These are phyloP conservation scores for Diaporthe vexans DNA, from an alignment of 2,329 filamentous ascomycete species.

Conservation along the genomic window DNA sequence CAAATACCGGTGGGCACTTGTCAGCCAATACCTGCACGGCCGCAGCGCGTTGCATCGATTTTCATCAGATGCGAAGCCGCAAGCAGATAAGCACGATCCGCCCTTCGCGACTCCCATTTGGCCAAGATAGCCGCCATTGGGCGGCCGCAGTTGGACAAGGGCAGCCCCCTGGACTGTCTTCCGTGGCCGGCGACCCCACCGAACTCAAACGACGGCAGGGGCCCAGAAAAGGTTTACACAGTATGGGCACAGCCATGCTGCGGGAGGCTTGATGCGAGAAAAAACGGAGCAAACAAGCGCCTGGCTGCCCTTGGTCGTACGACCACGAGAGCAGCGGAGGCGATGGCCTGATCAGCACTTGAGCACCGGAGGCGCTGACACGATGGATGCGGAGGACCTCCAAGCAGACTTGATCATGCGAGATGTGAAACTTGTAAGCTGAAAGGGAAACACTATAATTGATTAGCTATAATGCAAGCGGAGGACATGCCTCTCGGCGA, in stretches of 20 bases:
- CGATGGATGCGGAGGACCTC: neutral
- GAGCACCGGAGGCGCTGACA: neutral
- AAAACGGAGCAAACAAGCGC: constrained; percentile 32
- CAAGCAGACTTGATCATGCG: constrained; percentile 24
- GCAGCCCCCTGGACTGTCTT: constrained; percentile 19
- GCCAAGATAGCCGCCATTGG: constrained; percentile 37
- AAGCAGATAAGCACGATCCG: constrained; percentile 33
- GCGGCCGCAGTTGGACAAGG: constrained; percentile 33
- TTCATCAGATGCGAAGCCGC: constrained; percentile 20
- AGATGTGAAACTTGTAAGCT: constrained; percentile 29
- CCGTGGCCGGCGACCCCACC: constrained; percentile 36
- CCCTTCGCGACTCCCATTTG: constrained; percentile 27
- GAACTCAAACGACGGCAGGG: constrained; percentile 30
- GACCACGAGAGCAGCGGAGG: constrained; percentile 6
- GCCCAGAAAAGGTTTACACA: constrained; percentile 24
- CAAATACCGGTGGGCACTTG: constrained; percentile 28
- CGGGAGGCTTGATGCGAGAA: neutral
- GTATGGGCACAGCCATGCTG: constrained; percentile 17
- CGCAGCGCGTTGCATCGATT: constrained; percentile 22
- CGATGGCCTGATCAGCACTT: constrained; percentile 25
- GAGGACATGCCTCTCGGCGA: neutral
- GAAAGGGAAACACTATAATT: constrained; percentile 25
- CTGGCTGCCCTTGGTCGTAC: constrained; percentile 25
- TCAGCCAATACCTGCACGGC: constrained; percentile 32
- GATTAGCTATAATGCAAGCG: constrained; percentile 17